Evolutionary conservation across 2,329 filamentous ascomycete genomes (phyloP).

Genomic region (Colletotrichum sp.): DNA sequence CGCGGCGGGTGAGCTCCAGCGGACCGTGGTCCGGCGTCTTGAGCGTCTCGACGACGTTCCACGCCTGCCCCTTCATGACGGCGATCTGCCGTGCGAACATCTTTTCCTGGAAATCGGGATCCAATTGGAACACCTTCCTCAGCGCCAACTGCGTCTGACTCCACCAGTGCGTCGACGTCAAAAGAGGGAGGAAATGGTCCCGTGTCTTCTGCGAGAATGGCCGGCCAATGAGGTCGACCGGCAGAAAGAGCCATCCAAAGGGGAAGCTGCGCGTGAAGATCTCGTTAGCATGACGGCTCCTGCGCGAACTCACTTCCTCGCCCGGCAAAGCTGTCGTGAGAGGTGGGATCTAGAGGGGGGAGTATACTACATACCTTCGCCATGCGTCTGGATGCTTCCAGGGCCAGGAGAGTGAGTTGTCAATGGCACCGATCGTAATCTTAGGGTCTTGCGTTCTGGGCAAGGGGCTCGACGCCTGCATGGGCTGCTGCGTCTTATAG

Average conservation of each 20-base stretch:
- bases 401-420: conserved; percentile 97
- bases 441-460: conserved; percentile 55
- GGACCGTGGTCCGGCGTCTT: conserved; percentile 93
- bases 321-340: neutral
- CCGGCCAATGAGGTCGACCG: conserved; percentile 93
- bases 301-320: neutral
- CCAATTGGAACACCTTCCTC: conserved; percentile 86
- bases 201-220: conserved; percentile 94
- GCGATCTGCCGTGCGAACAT: conserved; percentile 99
- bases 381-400: conserved; percentile 98
- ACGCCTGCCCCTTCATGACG: conserved; percentile 98
- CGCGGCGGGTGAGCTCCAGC: conserved; percentile 86
- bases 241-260: conserved; percentile 97
- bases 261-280: conserved; percentile 73
- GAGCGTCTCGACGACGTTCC: conserved; percentile 98
- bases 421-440: conserved; percentile 88
- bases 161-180: conserved; percentile 98
- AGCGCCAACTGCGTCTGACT: conserved; percentile 88
- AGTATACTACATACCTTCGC: conserved; percentile 52
- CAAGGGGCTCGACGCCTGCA: conserved; percentile 71
- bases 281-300: neutral
- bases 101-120: conserved; percentile 95
- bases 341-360: neutral
- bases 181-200: conserved; percentile 92
- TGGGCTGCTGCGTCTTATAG: conserved; percentile 81